A percentile compares a stretch with the other conserved stretches of the same genome.
Conservation (phyloP, 139 green algal genomes). For the Ulvella scutata region DNA sequence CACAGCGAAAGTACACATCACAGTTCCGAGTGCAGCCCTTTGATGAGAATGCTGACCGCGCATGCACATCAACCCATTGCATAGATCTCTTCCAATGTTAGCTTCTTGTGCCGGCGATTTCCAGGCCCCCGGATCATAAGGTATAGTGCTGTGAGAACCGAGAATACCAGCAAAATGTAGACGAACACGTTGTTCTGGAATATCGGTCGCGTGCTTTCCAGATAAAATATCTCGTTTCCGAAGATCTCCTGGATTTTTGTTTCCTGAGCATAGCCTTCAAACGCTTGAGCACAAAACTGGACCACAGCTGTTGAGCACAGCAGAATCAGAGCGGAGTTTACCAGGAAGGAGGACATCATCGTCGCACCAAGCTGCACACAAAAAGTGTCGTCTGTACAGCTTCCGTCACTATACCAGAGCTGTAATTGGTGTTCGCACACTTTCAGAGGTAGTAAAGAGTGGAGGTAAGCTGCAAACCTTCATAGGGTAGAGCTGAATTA, state of each 20-base stretch:
- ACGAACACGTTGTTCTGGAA: constrained; percentile 75
- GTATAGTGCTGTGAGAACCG: constrained; percentile 21
- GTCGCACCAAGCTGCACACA: constrained; percentile 40
- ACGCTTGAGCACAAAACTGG: constrained; percentile 70
- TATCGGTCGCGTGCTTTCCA: constrained; percentile 71
- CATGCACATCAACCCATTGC: not conserved
- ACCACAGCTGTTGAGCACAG: constrained; percentile 69
- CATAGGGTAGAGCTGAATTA: constrained; percentile 83
- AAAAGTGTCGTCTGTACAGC: not conserved
- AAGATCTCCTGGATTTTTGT: constrained; percentile 77
- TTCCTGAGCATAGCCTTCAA: constrained; percentile 53
- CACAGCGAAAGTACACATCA: not conserved
- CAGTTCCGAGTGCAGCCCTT: not conserved
- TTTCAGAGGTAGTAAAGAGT: not conserved
- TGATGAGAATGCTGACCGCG: not conserved
- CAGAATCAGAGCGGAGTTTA: constrained; percentile 89
- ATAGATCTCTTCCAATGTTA: constrained; percentile 1
- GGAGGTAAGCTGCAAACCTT: constrained; percentile 1
- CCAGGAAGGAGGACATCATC: constrained; percentile 88
- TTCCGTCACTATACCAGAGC: not conserved
- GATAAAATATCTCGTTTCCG: constrained; percentile 51
- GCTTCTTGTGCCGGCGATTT: constrained; percentile 34
- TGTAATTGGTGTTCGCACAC: not conserved
- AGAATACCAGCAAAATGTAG: constrained; percentile 42
- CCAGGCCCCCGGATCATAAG: constrained; percentile 26